Conservation (phyloP, 345 rosid genomes). For the Hibiscus trionum region DNA sequence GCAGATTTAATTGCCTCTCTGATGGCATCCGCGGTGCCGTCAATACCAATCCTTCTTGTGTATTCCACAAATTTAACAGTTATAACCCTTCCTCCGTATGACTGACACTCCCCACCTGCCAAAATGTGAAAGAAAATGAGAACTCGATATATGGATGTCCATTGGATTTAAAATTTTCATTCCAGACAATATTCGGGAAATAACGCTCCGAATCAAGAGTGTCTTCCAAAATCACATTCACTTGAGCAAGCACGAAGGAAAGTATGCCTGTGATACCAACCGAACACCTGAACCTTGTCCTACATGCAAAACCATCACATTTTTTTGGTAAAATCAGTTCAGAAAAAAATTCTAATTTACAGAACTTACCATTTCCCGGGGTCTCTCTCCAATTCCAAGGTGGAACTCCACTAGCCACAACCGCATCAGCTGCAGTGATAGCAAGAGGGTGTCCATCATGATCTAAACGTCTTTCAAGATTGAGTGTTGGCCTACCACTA, state of each 20-base stretch:
- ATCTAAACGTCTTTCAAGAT: slow-evolving; percentile 93
- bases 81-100: slow-evolving; percentile 84
- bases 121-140: slow-evolving; percentile 8
- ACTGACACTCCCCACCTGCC: slow-evolving; percentile 63
- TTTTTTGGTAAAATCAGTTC: background rate
- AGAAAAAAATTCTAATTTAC: background rate
- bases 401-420: slow-evolving; percentile 78
- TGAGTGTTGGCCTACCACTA: slow-evolving; percentile 67
- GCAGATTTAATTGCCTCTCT: slow-evolving; percentile 81
- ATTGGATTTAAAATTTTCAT: background rate
- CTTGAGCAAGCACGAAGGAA: background rate
- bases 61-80: slow-evolving; percentile 85
- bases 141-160: background rate
- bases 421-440: slow-evolving; percentile 77
- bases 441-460: slow-evolving; percentile 97
- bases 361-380: slow-evolving; percentile 59
- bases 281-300: slow-evolving; percentile 7
- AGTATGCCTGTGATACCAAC: background rate
- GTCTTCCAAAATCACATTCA: background rate
- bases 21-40: slow-evolving; percentile 81
- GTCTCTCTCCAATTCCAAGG: slow-evolving; percentile 99
- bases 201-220: background rate
- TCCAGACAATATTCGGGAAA: background rate
- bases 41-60: slow-evolving; percentile 83
- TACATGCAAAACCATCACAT: slow-evolving; percentile 2